Evolutionary conservation across 208 protist genomes (phyloP), one percentile per base, ranked within the genome.

Genomic region (Paratrypanosoma confusum): DNA sequence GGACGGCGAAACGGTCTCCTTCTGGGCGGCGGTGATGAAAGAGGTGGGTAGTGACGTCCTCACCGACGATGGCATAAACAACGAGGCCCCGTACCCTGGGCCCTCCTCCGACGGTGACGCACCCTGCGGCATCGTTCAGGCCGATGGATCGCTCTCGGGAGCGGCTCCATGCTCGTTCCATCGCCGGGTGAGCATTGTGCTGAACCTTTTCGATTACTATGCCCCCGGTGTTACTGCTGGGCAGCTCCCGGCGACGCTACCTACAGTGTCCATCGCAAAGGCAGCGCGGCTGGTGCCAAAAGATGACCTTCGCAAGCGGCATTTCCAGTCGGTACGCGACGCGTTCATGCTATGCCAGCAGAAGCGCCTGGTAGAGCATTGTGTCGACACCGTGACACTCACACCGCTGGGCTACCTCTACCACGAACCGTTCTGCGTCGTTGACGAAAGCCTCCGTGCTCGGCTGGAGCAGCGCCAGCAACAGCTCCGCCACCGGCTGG

Each of bases 131-230:
- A n/a, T n/a, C n/a, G n/a, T n/a, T n/a, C n/a, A n/a, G n/a, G n/a
- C n/a, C n/a, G n/a, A n/a, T n/a, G n/a, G n/a, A n/a, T n/a, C n/a
- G n/a, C n/a, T n/a, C n/a, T n/a, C n/a, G n/a, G n/a, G n/a, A n/a
- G n/a, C n/a, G n/a, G n/a, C n/a, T n/a, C n/a, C n/a, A n/a, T 46
- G 34, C 31, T 91, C 77, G 14, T 87, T 87, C 46, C 82, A 91
- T 51, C 54, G 48, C 21, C 68, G 72, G 22, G 65, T 83, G 0
- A 33, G 45, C 7, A 59, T 54, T 2, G 48, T 75, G 41, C 51
- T 91, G 37, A 67, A 91, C 31, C 54, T 87, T 21, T 91, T 91
- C 50, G 70, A 65, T 41, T 91, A 80, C 51, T n/a, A n/a, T n/a
- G 65, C 68, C 5, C 65, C 64, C 33, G 74, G 69, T 10, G 54